These are phyloP conservation scores for Sphenostylis stenocarpa DNA, from an alignment of 306 rosid species.

Conservation along the genomic window DNA sequence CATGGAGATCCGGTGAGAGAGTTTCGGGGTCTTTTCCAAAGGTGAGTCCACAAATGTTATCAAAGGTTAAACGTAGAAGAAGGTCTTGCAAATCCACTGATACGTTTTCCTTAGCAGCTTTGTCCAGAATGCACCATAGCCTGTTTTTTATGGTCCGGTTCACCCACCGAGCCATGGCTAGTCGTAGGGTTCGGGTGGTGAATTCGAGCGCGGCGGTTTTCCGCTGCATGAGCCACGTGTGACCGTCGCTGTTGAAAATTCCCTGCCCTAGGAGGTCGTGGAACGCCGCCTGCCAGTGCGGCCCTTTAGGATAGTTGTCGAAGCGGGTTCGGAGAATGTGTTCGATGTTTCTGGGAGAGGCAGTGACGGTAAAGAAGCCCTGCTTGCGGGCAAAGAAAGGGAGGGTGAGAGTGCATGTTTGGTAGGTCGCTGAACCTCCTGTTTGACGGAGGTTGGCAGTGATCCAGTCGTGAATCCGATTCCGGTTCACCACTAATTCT, in stretches of 20 bases:
- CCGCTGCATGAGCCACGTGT: conserved; percentile 87
- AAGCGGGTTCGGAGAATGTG: conserved; percentile 79
- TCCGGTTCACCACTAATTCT: conserved; percentile 52
- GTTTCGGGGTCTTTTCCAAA: conserved; percentile 94
- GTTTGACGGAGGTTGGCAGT: conserved; percentile 47
- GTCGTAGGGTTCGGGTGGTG: conserved; percentile 81
- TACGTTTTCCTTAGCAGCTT: conserved; percentile 49
- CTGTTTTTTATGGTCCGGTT: conserved; percentile 76
- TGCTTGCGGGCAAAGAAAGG: conserved; percentile 72
- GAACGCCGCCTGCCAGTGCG: conserved; percentile 81
- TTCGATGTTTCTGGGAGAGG: conserved; percentile 80
- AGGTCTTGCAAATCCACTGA: conserved; percentile 83
- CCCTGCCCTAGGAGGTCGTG: conserved; percentile 91
- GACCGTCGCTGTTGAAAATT: conserved; percentile 91
- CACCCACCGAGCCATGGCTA: conserved; percentile 97
- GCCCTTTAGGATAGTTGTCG: conserved; percentile 91
- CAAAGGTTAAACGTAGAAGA: conserved; percentile 79
- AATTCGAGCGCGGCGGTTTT: conserved; percentile 97
- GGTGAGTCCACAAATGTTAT: conserved; percentile 89
- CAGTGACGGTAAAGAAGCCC: conserved; percentile 72
- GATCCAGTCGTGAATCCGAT: conserved; percentile 79
- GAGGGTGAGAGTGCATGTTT: conserved; percentile 49
- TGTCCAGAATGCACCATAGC: conserved; percentile 78
- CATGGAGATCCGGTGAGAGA: conserved; percentile 61
- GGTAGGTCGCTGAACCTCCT: conserved; percentile 61